Evolutionary conservation across 305 asterid genomes (phyloP).

Genomic region (Solanum hybrid): DNA sequence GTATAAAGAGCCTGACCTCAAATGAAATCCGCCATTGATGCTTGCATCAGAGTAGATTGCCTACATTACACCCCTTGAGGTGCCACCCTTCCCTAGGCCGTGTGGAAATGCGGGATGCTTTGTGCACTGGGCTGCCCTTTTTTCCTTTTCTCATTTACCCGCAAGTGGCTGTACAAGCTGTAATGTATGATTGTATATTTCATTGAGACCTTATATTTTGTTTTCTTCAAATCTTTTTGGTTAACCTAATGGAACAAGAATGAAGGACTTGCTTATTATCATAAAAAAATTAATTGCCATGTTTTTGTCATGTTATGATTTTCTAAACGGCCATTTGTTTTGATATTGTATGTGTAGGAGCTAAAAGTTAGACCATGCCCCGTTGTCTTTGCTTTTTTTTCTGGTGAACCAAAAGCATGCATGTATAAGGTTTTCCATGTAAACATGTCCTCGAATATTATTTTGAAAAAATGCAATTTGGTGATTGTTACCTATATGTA

Average conservation of each 20-base stretch:
- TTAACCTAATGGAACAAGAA: not conserved
- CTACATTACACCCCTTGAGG: too few relatives aligned
- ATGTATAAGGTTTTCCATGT: slow-evolving; percentile 94
- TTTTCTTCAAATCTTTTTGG: not conserved
- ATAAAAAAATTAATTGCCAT: not conserved
- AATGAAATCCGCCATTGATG: too few relatives aligned
- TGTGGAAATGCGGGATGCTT: too few relatives aligned
- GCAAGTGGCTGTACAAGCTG: not conserved
- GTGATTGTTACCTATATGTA: not conserved
- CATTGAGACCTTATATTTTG: not conserved
- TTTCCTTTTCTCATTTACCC: not conserved
- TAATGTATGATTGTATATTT: not conserved
- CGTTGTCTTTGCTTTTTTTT: slow-evolving; percentile 78
- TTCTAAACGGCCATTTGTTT: not conserved
- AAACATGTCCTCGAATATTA: slow-evolving; percentile 2
- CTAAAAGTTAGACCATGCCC: slow-evolving; percentile 76
- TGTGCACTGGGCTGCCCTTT: too few relatives aligned
- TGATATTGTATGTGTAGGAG: slow-evolving; percentile 39
- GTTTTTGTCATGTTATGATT: not conserved
- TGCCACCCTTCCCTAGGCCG: too few relatives aligned
- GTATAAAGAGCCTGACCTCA: too few relatives aligned
- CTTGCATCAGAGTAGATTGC: too few relatives aligned
- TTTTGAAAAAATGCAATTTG: not conserved
- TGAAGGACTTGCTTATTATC: not conserved
- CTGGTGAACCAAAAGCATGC: slow-evolving; percentile 94